Percentiles rank a stretch among this genome's conserved stretches.
Evolutionary conservation across 371 early-diverging fungal species (phyloP).

Genomic region (Mucor sp.): DNA sequence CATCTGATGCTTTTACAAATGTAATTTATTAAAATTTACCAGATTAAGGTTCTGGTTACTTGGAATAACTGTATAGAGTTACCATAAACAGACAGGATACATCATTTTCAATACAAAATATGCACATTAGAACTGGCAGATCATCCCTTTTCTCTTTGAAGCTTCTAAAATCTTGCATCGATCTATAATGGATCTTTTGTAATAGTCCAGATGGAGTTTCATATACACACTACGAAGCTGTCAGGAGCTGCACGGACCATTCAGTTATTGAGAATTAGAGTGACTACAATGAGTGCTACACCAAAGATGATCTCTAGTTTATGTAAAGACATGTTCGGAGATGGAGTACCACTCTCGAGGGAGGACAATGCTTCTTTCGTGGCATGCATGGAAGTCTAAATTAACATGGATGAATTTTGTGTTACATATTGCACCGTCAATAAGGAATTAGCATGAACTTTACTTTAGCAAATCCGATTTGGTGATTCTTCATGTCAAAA

Average conservation of each 20-base stretch:
- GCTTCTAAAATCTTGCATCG: no score
- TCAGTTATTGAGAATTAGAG: background rate
- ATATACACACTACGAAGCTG: background rate
- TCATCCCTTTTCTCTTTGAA: background rate
- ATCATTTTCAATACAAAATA: background rate
- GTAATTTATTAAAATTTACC: background rate
- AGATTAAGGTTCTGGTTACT: background rate
- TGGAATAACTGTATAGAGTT: background rate
- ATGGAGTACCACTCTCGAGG: background rate
- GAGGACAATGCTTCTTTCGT: slow-evolving; percentile 2
- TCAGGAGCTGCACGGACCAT: background rate
- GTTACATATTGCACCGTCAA: background rate
- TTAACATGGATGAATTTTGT: background rate
- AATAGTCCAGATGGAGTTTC: background rate
- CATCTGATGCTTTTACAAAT: background rate
- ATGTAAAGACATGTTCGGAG: slow-evolving; percentile 2
- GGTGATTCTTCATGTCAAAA: slow-evolving; percentile 46
- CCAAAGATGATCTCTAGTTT: background rate
- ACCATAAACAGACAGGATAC: background rate
- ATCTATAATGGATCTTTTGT: background rate
- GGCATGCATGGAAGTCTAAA: slow-evolving; percentile 1
- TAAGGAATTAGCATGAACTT: background rate
- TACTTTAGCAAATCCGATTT: slow-evolving; percentile 43
- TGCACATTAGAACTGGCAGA: background rate
- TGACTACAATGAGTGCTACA: background rate